Evolutionary conservation across 768 basidiomycete genomes (phyloP), one percentile per base, ranked within the genome.

Genomic region (Multifurca ochricompacta): DNA sequence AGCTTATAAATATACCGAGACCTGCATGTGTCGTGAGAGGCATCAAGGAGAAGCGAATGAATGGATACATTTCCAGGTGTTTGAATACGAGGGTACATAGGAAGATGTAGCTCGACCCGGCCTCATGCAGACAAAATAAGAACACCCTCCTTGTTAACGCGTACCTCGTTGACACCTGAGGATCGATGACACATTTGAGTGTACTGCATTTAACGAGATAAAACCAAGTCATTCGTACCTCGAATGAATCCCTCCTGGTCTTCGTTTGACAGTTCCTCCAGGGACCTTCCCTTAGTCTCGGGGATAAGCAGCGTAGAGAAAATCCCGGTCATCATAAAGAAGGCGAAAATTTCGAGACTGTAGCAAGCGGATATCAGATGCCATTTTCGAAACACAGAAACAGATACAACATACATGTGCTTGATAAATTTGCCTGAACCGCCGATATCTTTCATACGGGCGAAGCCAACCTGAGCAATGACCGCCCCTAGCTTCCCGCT

Each of bases 271-370:
- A 88, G 73, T 14, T 83, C 83, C 69, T 90, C 87, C 18, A 90
- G 74, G 5, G 77, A 66, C 67, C 63, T 71, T 37, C 72, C 70
- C 68, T 80, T 92, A 42, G 91, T 91, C 71, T 92, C 91, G 32
- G 86, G 85, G 10, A 92, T 66, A 13, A 91, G 76, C 14, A 90
- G 70, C 0, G 89, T 91, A 6, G 91, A 89, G 72, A 83, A 78
- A 55, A 91, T 75, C 41, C 90, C 90, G 1, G 86, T 90, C 51
- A 90, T 68, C 89, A 90, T 92, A 74, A 91, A 91, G 51, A 88
- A 69, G 11, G 88, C 88, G 59, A 91, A 87, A 50, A 92, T 80
- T 69, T 91, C 78, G 47, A 92, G 71, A 61, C 83, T 85, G 49
- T 3, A 36, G 48, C 7, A 25, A 30, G 23, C 1, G 23, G 43